Conservation (phyloP, 805 yeast species). For the Pichia occidentalis region DNA sequence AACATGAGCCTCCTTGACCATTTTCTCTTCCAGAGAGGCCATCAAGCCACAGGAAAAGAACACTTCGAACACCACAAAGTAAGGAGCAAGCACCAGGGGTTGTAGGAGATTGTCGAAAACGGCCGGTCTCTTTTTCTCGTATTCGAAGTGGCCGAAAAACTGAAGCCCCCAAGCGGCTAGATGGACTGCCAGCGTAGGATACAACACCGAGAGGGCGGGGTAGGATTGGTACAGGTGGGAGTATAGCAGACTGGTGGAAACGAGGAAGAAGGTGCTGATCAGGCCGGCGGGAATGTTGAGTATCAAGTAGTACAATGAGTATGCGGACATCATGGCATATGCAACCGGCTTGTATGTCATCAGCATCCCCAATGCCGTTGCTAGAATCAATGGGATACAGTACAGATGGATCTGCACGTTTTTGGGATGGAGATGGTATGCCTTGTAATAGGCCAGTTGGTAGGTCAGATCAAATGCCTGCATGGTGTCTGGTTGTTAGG, state of each 20-base stretch:
- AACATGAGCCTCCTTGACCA: conserved; percentile 42
- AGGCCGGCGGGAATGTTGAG: conserved; percentile 50
- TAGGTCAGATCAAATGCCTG: too few species aligned
- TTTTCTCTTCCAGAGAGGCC: conserved; percentile 40
- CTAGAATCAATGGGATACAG: conserved; percentile 74
- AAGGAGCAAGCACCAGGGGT: conserved; percentile 87
- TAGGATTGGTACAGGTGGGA: conserved; percentile 13
- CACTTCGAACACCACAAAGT: conserved; percentile 74
- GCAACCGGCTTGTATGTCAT: conserved; percentile 14
- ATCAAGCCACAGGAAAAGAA: conserved; percentile 63
- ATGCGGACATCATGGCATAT: conserved; percentile 35
- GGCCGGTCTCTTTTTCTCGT: conserved; percentile 83
- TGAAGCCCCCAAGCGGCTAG: conserved; percentile 70
- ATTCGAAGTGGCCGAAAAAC: conserved; percentile 80
- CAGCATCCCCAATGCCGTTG: conserved; percentile 43
- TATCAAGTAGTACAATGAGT: conserved; percentile 49
- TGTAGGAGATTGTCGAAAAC: conserved; percentile 74
- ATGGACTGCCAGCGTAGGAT: conserved; percentile 38
- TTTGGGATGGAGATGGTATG: conserved; percentile 29
- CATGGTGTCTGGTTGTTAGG: too few species aligned
- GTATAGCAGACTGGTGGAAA: conserved; percentile 18
- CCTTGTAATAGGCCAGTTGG: conserved; percentile 55
- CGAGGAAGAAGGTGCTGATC: conserved; percentile 34
- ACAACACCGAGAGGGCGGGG: conserved; percentile 17
- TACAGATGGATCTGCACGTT: conserved; percentile 73